Conservation (phyloP, 2,329 filamentous ascomycete species). For the Aspergillus japonicus region DNA sequence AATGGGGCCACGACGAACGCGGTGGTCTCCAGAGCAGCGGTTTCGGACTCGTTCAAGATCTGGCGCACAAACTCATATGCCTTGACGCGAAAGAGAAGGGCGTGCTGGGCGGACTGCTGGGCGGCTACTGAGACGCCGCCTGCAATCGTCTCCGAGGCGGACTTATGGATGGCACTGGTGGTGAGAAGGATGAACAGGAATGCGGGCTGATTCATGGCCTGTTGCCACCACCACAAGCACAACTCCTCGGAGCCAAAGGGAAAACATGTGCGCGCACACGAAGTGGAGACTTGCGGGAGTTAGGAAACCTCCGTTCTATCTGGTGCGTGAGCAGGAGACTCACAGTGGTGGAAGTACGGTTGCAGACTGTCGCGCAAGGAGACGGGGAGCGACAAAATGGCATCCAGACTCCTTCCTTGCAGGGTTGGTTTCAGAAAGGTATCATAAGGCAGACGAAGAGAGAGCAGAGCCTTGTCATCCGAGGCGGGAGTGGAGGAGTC, state of each 20-base stretch:
- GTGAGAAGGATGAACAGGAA: not conserved
- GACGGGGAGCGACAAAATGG: too few relatives aligned
- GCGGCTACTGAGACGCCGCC: not conserved
- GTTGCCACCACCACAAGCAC: not conserved
- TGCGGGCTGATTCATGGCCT: not conserved
- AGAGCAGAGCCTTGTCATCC: not conserved
- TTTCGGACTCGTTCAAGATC: not conserved
- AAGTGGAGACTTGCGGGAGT: too few relatives aligned
- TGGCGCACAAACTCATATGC: not conserved
- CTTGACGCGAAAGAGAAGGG: not conserved
- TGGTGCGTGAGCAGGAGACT: too few relatives aligned
- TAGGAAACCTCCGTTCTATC: too few relatives aligned
- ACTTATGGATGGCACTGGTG: not conserved
- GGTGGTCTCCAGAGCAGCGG: too few relatives aligned
- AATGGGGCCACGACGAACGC: too few relatives aligned
- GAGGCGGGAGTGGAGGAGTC: not conserved
- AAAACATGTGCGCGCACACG: too few relatives aligned
- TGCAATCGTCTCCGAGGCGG: not conserved
- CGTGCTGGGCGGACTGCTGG: not conserved
- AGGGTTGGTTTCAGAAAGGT: not conserved
- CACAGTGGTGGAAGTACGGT: too few relatives aligned
- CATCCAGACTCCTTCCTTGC: too few relatives aligned
- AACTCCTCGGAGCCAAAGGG: not conserved
- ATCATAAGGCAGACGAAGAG: not conserved
- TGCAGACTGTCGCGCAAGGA: too few relatives aligned